phyloP scores from a whole-genome alignment of 2,329 filamentous ascomycete genomes.

The Leptographium galeiforme region DNA sequence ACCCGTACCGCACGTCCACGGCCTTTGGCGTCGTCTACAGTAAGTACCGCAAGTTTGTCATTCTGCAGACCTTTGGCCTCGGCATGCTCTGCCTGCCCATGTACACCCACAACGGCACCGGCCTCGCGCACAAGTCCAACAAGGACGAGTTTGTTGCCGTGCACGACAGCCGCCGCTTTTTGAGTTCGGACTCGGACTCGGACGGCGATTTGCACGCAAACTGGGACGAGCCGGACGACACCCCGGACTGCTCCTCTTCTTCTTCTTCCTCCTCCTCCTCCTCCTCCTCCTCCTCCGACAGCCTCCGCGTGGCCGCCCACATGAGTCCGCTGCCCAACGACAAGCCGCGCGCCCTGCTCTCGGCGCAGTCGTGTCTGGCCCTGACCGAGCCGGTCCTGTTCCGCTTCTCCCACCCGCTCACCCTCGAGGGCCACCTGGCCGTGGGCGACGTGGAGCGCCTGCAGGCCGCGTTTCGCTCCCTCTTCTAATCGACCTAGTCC shows the following conservation, averaged over 20 bases:
- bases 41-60: slow-evolving; percentile 17
- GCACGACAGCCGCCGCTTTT: slow-evolving; percentile 7
- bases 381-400: slow-evolving; percentile 12
- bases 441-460: neutral
- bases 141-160: slow-evolving; percentile 13
- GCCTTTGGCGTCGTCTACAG: slow-evolving; percentile 14
- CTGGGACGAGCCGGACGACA: no score
- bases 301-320: neutral
- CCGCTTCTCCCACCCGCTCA: slow-evolving; percentile 11
- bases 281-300: no score
- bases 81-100: slow-evolving; percentile 14
- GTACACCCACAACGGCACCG: slow-evolving; percentile 14
- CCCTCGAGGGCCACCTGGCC: slow-evolving; percentile 12
- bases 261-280: no score
- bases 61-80: slow-evolving; percentile 11
- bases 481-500: no score
- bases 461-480: neutral
- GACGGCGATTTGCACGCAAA: no score
- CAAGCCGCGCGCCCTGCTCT: neutral
- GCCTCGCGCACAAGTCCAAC: slow-evolving; percentile 11
- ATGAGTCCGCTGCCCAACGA: neutral
- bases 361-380: slow-evolving; percentile 11
- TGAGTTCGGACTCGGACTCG: neutral
- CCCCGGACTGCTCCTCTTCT: no score
- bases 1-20: slow-evolving; percentile 14